Evolutionary conservation across 306 rosid species (phyloP), one percentile per base, ranked within the genome.

Genomic region (Cicer judaicum): DNA sequence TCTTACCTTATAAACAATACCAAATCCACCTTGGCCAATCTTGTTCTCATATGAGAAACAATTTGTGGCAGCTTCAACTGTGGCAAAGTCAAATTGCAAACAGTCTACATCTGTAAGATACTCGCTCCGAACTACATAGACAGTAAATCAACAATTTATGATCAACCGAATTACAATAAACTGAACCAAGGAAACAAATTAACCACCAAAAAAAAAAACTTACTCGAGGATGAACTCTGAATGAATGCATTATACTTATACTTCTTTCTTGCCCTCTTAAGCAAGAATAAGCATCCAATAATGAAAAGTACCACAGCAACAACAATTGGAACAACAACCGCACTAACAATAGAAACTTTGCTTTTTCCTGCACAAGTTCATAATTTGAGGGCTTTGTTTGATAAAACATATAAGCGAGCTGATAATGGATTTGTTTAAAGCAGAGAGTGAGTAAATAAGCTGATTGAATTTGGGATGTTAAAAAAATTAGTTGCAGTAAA

Each of bases 21-120:
- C 90, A 78, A 83, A 89, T 65, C 89, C 90, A 19, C 93, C 90
- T 81, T 81, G 80, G 42, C 90, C 93, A 34, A 84, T 63, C 69
- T 60, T 84, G 69, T 83, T 81, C 1, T 79, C 72, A 1, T 55
- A 68, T 0, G 86, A 84, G 72, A 89, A 89, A 4, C 81, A 14
- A 39, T 83, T 73, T 0, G 87, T 88, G 10, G 89, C 88, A 73
- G 74, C 65, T 72, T 84, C 83, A 55, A 86, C 73, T 12, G 73
- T 78, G 10, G 55, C 68, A 64, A 88, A 73, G 60, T 78, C 75
- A 71, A 73, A 79, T 64, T 86, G 88, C 59, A 86, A 62, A 18
- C 81, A 82, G 34, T 86, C 91, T 2, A 64, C 54, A 21, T 73
- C 77, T 9, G 56, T 42, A 57, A 81, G 73, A 55, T 78, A 76